Evolutionary conservation across 2,329 filamentous ascomycete species (phyloP), one percentile per base, ranked within the genome.

Genomic region (Helotiales sp.): DNA sequence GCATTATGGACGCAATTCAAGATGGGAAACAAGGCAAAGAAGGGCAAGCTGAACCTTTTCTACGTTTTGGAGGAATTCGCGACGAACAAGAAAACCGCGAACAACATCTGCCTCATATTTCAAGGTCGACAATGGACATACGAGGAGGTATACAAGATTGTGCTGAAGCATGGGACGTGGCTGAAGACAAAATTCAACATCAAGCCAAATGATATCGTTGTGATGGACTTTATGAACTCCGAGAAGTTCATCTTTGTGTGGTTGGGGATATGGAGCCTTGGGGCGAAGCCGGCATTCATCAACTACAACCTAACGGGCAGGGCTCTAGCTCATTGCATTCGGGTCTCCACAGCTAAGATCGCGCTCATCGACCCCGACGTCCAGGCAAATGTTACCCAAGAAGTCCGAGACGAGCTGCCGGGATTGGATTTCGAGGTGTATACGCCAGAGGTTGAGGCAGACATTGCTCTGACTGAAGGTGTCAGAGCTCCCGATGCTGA

Each of bases 301-400:
- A 96, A 96, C 74, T 93, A 93, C 74, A 95, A 95, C 70, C 76
- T 96, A 49, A 80, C 82, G 0, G 87, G 86, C 12, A 83, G 87
- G 27, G 80, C 90, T 0, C 76, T 96, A 60, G 72, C 83, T 2
- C 91, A 96, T 73, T 93, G 89, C 64, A 78, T 96, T 44, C 82
- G 80, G 62, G 83, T 85, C 1, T 88, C 89, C 1, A 85, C 81
- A 0, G 79, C 89, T 0, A 81, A 81, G 9, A 69, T 96, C 2
- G 76, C 93, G 55, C 71, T 96, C 19, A 80, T 93, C 9, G 91
- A 95, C 63, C 78, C 80, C 0, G 74, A 78, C 15, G 75, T 90
- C 0, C 75, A 76, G n/a, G 68, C 75, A 0, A 81, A 82, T 6
- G 71, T 90, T 15, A 77, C 78, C 2, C 81, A 87, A 2, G 80